Conservation (phyloP, 306 rosid species). For the Dalbergia cultrata region DNA sequence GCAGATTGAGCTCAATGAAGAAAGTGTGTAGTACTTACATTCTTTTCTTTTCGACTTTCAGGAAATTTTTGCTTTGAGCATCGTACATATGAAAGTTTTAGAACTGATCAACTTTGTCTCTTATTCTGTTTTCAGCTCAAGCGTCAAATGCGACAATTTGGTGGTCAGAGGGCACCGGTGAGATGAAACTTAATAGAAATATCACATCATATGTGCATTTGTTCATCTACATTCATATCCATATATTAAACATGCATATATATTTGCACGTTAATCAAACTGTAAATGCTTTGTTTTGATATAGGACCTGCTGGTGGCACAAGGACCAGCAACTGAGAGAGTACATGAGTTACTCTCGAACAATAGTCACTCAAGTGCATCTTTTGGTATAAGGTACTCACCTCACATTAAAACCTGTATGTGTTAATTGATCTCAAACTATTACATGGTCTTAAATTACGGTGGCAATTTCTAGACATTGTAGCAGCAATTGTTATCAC, state of each 20-base stretch:
- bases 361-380: background rate
- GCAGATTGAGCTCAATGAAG: too few relatives aligned
- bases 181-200: background rate
- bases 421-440: background rate
- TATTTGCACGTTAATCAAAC: background rate
- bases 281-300: background rate
- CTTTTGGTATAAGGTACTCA: constrained; percentile 8
- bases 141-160: background rate
- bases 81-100: background rate
- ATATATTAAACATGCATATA: background rate
- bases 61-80: too few relatives aligned
- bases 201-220: background rate
- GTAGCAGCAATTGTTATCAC: too few relatives aligned
- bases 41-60: too few relatives aligned
- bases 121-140: background rate
- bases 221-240: background rate
- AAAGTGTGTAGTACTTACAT: too few relatives aligned
- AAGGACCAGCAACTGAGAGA: constrained; percentile 3
- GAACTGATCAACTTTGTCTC: background rate
- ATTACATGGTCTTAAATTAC: too few relatives aligned
- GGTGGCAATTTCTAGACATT: too few relatives aligned
- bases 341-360: background rate
- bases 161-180: background rate
- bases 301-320: background rate
- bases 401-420: too few relatives aligned